These are phyloP conservation scores for Potentilla sterilis DNA, from an alignment of 306 rosid species.

Conservation along the genomic window DNA sequence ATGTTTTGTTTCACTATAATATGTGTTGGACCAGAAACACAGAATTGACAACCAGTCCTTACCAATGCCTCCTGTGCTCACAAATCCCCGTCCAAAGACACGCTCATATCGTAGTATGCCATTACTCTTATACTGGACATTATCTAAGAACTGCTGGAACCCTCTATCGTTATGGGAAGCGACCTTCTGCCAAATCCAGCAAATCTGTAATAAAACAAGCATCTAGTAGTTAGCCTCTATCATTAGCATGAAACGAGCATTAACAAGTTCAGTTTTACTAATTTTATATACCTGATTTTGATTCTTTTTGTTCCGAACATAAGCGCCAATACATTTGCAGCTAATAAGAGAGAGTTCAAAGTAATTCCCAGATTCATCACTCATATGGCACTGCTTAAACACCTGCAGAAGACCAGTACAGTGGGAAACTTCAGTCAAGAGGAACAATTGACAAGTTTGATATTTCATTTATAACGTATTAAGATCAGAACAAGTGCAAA, in stretches of 20 bases:
- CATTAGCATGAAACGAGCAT: neutral
- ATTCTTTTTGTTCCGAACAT: conserved; percentile 85
- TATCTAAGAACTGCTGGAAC: conserved; percentile 51
- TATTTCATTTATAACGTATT: neutral
- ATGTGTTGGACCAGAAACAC: neutral
- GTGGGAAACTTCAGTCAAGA: neutral
- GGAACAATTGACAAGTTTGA: neutral
- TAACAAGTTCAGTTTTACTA: neutral
- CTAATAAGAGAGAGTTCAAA: conserved; percentile 87
- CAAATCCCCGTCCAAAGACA: conserved; percentile 48
- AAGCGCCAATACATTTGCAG: conserved; percentile 94
- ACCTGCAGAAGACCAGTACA: conserved; percentile 38
- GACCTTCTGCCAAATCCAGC: conserved; percentile 70
- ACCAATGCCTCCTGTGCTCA: conserved; percentile 57
- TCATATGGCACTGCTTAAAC: conserved; percentile 60
- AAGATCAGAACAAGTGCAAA: neutral
- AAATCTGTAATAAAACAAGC: conserved; percentile 52
- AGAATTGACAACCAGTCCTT: conserved; percentile 12
- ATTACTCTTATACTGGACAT: conserved; percentile 46
- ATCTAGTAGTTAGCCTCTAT: conserved; percentile 23
- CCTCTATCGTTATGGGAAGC: conserved; percentile 41
- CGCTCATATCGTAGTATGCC: conserved; percentile 53
- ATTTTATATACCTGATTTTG: conserved; percentile 72
- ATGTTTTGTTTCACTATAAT: neutral
- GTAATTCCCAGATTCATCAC: conserved; percentile 59